Evolutionary conservation across 2,329 filamentous ascomycete species (phyloP), one percentile per base, ranked within the genome.

Genomic region (Fusarium floridanum): DNA sequence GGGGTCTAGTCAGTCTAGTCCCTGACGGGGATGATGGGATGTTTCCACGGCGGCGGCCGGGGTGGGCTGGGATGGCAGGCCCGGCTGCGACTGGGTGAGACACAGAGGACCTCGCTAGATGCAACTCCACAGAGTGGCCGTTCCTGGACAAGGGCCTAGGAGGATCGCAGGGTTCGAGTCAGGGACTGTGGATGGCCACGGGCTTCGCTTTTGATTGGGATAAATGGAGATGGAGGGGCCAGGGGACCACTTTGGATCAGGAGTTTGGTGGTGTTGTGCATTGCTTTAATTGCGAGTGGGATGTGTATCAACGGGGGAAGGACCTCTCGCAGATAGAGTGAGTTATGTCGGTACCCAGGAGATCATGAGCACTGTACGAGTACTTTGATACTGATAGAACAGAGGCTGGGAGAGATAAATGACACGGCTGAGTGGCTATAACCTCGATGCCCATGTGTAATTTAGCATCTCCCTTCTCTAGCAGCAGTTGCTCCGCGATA

Each of bases 151-250:
- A 76, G 75, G 62, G 69, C 67, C 55, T 55, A 37, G 16, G 45
- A 63, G 61, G 72, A 70, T 63, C 65, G 48, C 73, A 71, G 73
- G 75, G 67, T 69, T 76, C 68, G 77, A 79, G 77, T 79, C 77
- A 79, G 77, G 76, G 70, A 73, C 69, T 70, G 66, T 67, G 53
- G 59, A 67, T 20, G 67, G 70, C 64, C 66, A 71, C 67, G 66
- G 74, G 68, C 69, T 55, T 66, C 36, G 50, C 29, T 48, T 72
- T 69, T 67, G 61, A 76, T 68, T 67, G 67, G 66, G 68, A 73
- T 64, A 67, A 48, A 60, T 64, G 41, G 57, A 65, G 60, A 56
- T 64, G 37, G 61, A 41, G 55, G 41, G 55, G 66, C 37, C 36
- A 32, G 48, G 48, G 50, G 29, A 34, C 65, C 32, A 66, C 61